A percentile compares a stretch with the other conserved stretches of the same genome.
These are phyloP conservation scores for Biancaea sappan DNA, from an alignment of 306 rosid species.

Conservation along the genomic window DNA sequence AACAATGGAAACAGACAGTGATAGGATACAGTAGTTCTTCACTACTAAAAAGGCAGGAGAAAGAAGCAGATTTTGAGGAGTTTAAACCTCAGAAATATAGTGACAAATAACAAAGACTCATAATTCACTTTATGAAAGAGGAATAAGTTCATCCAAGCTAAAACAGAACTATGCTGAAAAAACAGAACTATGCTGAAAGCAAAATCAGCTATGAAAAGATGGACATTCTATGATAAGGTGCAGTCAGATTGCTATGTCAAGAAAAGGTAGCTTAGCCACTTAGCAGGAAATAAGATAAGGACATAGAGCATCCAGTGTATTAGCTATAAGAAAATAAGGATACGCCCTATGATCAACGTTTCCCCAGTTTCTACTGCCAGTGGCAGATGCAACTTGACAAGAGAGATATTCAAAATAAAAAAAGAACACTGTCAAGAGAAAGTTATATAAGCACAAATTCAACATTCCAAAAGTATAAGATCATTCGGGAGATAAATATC, in stretches of 20 bases:
- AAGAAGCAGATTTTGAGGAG: background rate
- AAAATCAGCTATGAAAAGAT: background rate
- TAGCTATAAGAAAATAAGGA: background rate
- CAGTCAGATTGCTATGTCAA: constrained; percentile 1
- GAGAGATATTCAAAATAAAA: background rate
- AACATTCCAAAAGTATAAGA: constrained; percentile 22
- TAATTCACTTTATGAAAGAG: constrained; percentile 11
- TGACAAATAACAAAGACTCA: constrained; percentile 22
- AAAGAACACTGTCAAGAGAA: no score
- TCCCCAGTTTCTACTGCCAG: background rate
- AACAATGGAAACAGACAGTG: background rate
- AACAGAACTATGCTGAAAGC: background rate
- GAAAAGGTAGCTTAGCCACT: background rate
- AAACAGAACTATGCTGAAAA: background rate
- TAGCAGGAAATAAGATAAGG: background rate
- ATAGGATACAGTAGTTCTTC: constrained; percentile 1
- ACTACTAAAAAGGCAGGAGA: background rate
- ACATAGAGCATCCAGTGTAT: background rate
- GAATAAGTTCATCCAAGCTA: constrained; percentile 9
- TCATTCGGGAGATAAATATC: constrained; percentile 11
- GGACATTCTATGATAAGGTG: background rate
- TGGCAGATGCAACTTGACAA: background rate
- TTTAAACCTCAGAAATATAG: background rate
- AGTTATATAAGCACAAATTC: background rate
- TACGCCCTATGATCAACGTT: constrained; percentile 14